Base-by-base conservation (phyloP, 495 filamentous ascomycete species). In the Lasiosphaeriaceae sp. region DNA sequence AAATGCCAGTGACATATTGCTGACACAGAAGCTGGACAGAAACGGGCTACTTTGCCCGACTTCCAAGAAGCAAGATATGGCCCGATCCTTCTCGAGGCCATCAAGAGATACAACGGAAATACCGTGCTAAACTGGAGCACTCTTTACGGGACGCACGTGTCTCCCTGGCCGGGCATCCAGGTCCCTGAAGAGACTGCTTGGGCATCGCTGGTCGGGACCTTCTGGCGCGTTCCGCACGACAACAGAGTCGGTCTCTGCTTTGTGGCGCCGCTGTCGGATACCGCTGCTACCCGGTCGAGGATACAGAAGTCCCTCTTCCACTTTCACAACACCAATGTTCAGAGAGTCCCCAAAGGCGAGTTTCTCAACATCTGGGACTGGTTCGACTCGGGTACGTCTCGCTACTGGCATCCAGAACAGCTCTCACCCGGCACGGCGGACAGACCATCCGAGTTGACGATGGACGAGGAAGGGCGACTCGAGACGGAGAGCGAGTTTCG, bases 361-460 rank as follows among this genome's bases (percentile, higher is more conserved):
- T 54, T 19, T 16, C 16, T 54, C 0, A 54, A 54, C 9, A 26
- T 54, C 37, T 54, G 52, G 52, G 52, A 54, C 17, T 54, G 52
- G 52, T 54, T 54, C 11, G 52, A 54, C 23, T 44, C 21, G 22
- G 52, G 52, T 4, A n/a, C 24, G 20, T 54, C 52, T 2, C 19
- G 35, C 14, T 54, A 20, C 21, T 54, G 52, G 52, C 43, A 45
- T n/a, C 52, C 52, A 11, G 52, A 44, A 19, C 22, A 34, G 26
- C 16, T 21, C 19, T 20, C 17, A 2, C 19, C 12, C 20, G 17
- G 11, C 1, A 17, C 46, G 52, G 52, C 4, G 2, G 5, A 43
- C 14, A 17, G 1, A 1, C 9, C 39, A 4, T 14, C 12, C 7
- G 39, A 5, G 14, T 14, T 17, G n/a, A 12, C 16, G 14, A 5